Conservation (phyloP, 1,284 basidiomycete genomes). For the Sphagnurus paluster region DNA sequence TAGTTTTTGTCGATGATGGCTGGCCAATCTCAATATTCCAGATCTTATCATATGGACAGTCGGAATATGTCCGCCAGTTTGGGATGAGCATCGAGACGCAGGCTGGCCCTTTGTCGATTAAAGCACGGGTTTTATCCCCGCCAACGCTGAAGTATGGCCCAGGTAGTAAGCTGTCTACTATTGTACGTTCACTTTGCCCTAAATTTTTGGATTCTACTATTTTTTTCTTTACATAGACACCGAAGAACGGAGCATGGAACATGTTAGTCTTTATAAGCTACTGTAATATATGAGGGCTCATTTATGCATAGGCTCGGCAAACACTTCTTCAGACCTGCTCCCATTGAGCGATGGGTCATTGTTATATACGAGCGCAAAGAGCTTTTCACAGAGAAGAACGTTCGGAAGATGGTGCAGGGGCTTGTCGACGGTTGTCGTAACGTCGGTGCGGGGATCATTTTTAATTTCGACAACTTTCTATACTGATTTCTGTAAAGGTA, state of each 20-base stretch:
- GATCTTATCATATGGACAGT: constrained; percentile 67
- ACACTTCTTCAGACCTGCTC: constrained; percentile 49
- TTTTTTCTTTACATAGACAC: constrained; percentile 35
- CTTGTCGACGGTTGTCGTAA: constrained; percentile 43
- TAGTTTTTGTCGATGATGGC: not conserved
- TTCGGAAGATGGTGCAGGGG: constrained; percentile 46
- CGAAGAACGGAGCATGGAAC: constrained; percentile 66
- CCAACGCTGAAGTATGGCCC: constrained; percentile 62
- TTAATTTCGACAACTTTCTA: too few relatives aligned
- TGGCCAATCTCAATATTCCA: constrained; percentile 25
- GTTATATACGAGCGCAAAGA: constrained; percentile 55
- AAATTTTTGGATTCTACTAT: not conserved
- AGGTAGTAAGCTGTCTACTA: constrained; percentile 44
- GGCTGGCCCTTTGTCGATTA: constrained; percentile 43
- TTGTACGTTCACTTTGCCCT: constrained; percentile 37
- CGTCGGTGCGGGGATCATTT: constrained; percentile 46
- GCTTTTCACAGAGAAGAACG: constrained; percentile 44
- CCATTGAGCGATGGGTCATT: constrained; percentile 57
- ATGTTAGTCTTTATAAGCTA: constrained; percentile 44
- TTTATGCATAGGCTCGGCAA: constrained; percentile 55
- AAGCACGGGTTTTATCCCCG: constrained; percentile 55
- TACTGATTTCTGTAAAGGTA: constrained; percentile 24
- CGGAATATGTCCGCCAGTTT: constrained; percentile 67
- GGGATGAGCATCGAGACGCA: constrained; percentile 52
- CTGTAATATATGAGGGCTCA: not conserved